phyloP scores from a whole-genome alignment of 108 stramenopile species.

The Pinguiococcus pyrenoidosus region DNA sequence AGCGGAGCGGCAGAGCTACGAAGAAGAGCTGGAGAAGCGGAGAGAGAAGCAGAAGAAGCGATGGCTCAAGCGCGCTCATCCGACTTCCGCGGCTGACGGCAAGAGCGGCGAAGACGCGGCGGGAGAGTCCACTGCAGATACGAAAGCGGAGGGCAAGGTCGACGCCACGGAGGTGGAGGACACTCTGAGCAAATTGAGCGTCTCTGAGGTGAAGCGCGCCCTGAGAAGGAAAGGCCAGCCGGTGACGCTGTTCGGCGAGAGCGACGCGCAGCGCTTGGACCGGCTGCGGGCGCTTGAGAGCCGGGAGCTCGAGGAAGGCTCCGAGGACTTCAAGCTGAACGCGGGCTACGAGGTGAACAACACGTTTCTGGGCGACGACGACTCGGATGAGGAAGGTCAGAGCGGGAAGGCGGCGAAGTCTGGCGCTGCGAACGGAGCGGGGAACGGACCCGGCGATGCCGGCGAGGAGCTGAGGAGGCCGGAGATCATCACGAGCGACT shows the following conservation, averaged over 20 bases:
- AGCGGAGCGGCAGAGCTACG: background rate
- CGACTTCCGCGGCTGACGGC: no score
- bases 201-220: constrained; percentile 11
- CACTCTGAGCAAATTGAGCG: background rate
- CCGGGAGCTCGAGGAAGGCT: constrained; percentile 19
- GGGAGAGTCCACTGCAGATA: background rate
- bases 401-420: background rate
- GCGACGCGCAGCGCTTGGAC: constrained; percentile 14
- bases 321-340: constrained; percentile 12
- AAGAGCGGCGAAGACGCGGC: background rate
- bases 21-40: constrained; percentile 2
- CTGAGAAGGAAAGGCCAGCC: constrained; percentile 15
- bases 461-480: no score
- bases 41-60: constrained; percentile 2
- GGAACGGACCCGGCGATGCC: no score
- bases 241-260: constrained; percentile 35
- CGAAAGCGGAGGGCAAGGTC: background rate
- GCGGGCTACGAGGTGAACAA: constrained; percentile 19
- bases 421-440: background rate
- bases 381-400: background rate
- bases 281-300: constrained; percentile 5
- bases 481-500: no score
- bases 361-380: constrained; percentile 12
- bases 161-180: background rate
- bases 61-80: no score